Evolutionary conservation across 192 early-diverging fungal species (phyloP).

Genomic region (Chytriomyces sp.): DNA sequence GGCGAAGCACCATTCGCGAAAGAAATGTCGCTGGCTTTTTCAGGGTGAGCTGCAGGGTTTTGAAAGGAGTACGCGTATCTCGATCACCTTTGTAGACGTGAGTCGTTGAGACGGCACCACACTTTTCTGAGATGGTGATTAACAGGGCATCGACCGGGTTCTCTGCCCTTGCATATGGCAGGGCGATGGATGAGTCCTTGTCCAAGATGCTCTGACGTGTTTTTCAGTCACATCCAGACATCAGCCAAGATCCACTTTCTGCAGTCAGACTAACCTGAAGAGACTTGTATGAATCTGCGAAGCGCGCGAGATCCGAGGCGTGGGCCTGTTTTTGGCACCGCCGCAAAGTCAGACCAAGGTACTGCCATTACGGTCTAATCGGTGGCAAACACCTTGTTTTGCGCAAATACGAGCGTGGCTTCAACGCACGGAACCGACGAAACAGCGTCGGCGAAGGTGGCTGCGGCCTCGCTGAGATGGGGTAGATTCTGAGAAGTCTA

Average conservation of each 20-base stretch:
- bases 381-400: not conserved
- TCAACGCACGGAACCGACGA: constrained; percentile 4
- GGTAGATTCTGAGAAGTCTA: not conserved
- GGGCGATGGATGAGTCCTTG: not conserved
- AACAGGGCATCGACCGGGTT: not conserved
- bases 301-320: constrained; percentile 17
- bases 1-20: too few relatives aligned
- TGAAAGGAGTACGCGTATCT: too few relatives aligned
- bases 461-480: not conserved
- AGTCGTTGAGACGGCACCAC: not conserved
- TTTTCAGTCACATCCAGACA: not conserved
- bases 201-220: not conserved
- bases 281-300: not conserved
- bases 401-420: constrained; percentile 7
- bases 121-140: not conserved
- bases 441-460: constrained; percentile 6
- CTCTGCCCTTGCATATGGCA: constrained; percentile 6
- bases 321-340: not conserved
- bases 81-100: too few relatives aligned
- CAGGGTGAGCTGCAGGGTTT: too few relatives aligned
- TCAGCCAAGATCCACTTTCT: not conserved
- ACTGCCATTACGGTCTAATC: not conserved
- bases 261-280: constrained; percentile 7
- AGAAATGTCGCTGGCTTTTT: too few relatives aligned
- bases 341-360: not conserved